Evolutionary conservation across 371 early-diverging fungal genomes (phyloP), one percentile per base, ranked within the genome.

Genomic region (Dinochytrium kinnereticum): DNA sequence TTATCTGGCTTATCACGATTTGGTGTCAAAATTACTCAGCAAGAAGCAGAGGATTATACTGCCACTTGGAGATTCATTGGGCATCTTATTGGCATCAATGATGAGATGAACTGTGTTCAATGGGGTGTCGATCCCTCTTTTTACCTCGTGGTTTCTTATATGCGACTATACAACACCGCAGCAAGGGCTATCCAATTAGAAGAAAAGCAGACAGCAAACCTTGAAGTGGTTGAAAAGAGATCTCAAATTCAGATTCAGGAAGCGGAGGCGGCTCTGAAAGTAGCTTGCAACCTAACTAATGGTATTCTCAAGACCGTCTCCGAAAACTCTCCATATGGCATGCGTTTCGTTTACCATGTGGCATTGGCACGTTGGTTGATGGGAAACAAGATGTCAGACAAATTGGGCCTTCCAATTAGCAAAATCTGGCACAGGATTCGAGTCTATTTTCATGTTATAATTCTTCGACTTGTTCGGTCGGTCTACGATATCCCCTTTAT

Each of bases 71-170:
- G 69, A 2, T 50, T 24, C 69, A 68, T 68, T 26, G 55, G 66
- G 24, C 44, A 44, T 13, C 30, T 66, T 5, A 66, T 66, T 28
- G 66, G 66, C 10, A 28, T 66, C 40, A 26, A 44, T 2, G 66
- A 66, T 37, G 3, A 10, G 10, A 15, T 40, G 24, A 66, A 66
- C 66, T 3, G 44, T 26, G n/a, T 10, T 33, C 66, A 66, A 44
- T 66, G 66, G 66, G 66, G 66, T 13, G 66, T 66, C 36, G n/a
- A 34, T 34, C 61, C 30, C 34, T 26, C 37, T 33, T 34, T 7
- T 34, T 5, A 5, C 55, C 13, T 5, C 30, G 13, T 5, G 3
- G 13, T 31, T 24, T 2, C 61, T 26, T 13, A 15, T 10, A 17
- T 2, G 37, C 36, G 36, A 61, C 30, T 34, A 30, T 24, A 10